Conservation (phyloP, 2,329 filamentous ascomycete species). For the Elsinoe perseae region DNA sequence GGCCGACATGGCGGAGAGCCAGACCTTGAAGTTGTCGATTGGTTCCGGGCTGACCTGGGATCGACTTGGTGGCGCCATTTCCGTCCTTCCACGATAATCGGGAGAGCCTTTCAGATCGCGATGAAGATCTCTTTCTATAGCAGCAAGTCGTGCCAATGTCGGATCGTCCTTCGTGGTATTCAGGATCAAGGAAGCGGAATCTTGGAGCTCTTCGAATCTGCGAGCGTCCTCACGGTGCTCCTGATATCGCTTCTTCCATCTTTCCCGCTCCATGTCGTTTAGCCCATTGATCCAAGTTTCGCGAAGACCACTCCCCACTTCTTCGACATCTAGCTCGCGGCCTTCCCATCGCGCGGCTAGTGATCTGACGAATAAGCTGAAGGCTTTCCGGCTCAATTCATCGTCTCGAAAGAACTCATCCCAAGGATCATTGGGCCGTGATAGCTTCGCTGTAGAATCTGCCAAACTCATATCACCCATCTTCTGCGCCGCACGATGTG, state of each 20-base stretch:
- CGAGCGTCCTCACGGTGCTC: not conserved
- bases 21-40: conserved; percentile 41
- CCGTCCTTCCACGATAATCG: not conserved
- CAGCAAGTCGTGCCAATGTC: not conserved
- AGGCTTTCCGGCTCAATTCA: not conserved
- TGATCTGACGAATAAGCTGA: not conserved
- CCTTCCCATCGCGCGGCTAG: not conserved
- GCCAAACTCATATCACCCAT: conserved; percentile 11
- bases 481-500: conserved; percentile 2
- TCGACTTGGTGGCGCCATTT: not conserved
- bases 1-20: conserved; percentile 42
- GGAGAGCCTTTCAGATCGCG: not conserved
- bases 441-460: conserved; percentile 4
- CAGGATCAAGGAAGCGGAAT: conserved; percentile 1
- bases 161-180: not conserved
- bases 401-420: not conserved
- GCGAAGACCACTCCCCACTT: not conserved
- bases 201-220: conserved; percentile 4
- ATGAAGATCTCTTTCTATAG: conserved; percentile 6
- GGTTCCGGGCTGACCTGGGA: not conserved
- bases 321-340: not conserved
- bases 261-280: not conserved
- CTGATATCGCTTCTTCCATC: not conserved
- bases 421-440: not conserved
- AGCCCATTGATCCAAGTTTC: not conserved